Percentiles rank a stretch among this genome's conserved stretches.
Conservation (phyloP, 202 grass and related monocot species). For the Brachypodium distachyon region DNA sequence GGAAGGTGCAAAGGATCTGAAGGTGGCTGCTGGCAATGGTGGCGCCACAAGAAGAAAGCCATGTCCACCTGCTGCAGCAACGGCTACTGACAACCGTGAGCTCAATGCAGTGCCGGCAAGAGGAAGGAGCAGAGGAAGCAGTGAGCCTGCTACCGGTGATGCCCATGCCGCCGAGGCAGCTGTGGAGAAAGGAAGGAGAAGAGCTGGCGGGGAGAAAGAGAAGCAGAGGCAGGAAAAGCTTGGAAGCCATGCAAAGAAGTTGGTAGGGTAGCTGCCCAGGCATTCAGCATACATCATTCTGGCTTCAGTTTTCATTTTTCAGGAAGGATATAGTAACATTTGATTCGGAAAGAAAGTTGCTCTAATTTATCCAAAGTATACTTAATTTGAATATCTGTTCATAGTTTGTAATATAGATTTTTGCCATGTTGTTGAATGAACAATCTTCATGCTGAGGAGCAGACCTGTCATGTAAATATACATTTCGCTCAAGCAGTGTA, state of each 20-base stretch:
- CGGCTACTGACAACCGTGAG: background rate
- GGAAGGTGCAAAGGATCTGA: constrained; percentile 7
- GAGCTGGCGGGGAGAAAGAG: constrained; percentile 22
- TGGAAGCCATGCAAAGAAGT: constrained; percentile 24
- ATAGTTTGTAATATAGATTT: constrained; percentile 1
- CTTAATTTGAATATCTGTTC: background rate
- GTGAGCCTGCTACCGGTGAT: background rate
- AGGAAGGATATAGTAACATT: background rate
- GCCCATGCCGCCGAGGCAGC: background rate
- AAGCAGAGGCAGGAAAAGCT: constrained; percentile 14
- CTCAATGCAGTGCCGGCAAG: background rate
- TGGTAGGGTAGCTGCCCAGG: background rate
- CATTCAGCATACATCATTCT: background rate
- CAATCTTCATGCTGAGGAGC: background rate
- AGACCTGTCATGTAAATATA: background rate
- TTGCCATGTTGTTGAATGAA: background rate
- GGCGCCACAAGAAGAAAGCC: constrained; percentile 5
- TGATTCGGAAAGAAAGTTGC: background rate
- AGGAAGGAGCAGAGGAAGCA: background rate
- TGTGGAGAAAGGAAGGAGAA: constrained; percentile 24
- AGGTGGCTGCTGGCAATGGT: background rate
- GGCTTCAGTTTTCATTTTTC: background rate
- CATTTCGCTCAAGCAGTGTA: background rate
- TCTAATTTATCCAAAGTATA: background rate
- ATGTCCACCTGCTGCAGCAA: background rate